Base-by-base conservation (phyloP, 2,329 filamentous ascomycete genomes). In the Diaporthe longicolla region DNA sequence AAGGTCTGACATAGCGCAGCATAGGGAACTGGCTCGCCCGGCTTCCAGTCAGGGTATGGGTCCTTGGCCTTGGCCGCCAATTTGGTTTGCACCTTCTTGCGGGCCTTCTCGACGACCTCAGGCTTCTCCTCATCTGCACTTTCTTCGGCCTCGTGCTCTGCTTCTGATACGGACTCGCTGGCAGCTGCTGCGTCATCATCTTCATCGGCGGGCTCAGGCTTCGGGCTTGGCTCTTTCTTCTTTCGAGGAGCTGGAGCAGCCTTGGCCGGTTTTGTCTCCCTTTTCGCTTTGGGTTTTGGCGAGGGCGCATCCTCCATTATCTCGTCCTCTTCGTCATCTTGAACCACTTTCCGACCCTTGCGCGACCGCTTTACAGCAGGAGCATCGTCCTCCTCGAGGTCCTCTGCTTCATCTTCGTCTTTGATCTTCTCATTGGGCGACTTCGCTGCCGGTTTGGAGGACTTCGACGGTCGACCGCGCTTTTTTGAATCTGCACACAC, bases 1-100 rank as follows among this genome's bases (percentile, higher is more conserved):
- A 98, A 98, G 0, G 97, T 98, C 15, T 92, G 95, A 83, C 97
- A 98, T 10, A 99, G 89, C 17, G 97, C 97, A 35, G 95, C 96
- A 79, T 98, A 99, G 0, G 97, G 97, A 1, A 98, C 95, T 15
- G 96, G 94, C 63, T 93, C 90, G 61, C 95, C 95, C 61, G 93
- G 86, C 81, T 95, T 93, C 97, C 97, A 99, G 83, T 99, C 96
- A 0, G 95, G 95, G 83, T 96, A 98, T n/a, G 93, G 92, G 79
- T 97, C 93, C 77, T 95, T 93, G 52, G 84, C 87, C 69, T 88
- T 90, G 24, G 57, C 50, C 50, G 89, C 86, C 74, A 98, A 85
- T 63, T 92, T 93, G 11, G 91, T 91, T 81, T 98, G 95, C 15
- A 96, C 90, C 82, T 94, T 94, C 82, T 96, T 90, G 58, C 94